A percentile compares a stretch with the other conserved stretches of the same genome.
Conservation (phyloP, 768 basidiomycete genomes). For the Galerina marginata region DNA sequence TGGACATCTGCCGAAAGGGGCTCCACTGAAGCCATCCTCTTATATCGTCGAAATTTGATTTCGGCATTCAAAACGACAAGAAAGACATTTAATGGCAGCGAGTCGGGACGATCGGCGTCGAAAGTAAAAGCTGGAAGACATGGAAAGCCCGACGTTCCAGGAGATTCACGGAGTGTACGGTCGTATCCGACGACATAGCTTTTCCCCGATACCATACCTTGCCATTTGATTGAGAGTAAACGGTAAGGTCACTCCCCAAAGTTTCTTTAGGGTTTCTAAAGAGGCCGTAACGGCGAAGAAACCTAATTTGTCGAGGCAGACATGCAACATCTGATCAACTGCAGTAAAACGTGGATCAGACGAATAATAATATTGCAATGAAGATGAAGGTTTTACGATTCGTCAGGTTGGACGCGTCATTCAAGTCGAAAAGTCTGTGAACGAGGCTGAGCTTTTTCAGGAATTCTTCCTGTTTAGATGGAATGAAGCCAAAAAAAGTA, state of each 20-base stretch:
- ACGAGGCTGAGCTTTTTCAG: not conserved
- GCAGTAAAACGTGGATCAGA: not conserved
- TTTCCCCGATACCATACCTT: not conserved
- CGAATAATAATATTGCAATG: not conserved
- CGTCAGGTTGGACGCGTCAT: conserved; percentile 1
- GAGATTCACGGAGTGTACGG: conserved; percentile 1
- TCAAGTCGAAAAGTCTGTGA: not conserved
- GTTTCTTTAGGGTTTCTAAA: conserved; percentile 8
- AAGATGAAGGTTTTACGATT: not conserved
- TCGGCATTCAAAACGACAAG: conserved; percentile 13
- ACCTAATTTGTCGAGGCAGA: conserved; percentile 12
- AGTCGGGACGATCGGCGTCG: not conserved
- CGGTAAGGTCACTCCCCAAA: conserved; percentile 7
- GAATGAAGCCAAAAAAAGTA: not conserved
- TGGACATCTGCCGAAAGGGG: too few relatives aligned
- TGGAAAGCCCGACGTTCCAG: not conserved
- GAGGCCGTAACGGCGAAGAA: conserved; percentile 22
- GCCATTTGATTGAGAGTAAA: not conserved
- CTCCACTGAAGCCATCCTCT: not conserved
- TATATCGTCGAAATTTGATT: conserved; percentile 9
- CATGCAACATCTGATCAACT: conserved; percentile 18
- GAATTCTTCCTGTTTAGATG: not conserved
- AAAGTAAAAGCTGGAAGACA: conserved; percentile 2
- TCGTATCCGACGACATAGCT: not conserved
- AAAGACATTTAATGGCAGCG: conserved; percentile 6